Evolutionary conservation across 208 protist species (phyloP), one percentile per base, ranked within the genome.

Genomic region (Leishmania major): DNA sequence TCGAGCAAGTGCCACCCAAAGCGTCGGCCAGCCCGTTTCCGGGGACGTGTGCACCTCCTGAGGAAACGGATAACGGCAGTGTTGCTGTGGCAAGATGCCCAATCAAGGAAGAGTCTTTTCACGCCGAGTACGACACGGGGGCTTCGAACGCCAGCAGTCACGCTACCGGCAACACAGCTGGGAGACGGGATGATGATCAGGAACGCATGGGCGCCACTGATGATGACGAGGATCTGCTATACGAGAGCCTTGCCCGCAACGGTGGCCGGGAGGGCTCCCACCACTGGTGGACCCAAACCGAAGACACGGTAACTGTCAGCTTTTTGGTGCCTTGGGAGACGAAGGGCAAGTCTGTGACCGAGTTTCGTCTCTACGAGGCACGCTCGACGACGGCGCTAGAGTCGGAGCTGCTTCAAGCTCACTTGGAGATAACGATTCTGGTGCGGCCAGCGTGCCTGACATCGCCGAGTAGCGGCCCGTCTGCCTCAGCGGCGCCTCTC

Each of bases 251-350:
- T 1, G 92, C 83, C 35, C 82, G 87, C 11, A 95, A 95, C 78
- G 94, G 93, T 28, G 90, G 90, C 5, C 84, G 87, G 22, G 90
- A 97, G 43, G 87, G 88, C 2, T 40, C 85, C 0, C 88, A 89
- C 25, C 91, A 97, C 78, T 84, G 93, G 70, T 97, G 92, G 91
- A 79, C 91, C 25, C 94, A 97, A 77, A 93, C 91, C 6, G 60
- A 88, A 40, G 94, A 97, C 71, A 92, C 87, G 1, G 87, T 85
- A 15, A 89, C 86, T 0, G 88, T 97, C 7, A 90, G 84, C 64
- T 94, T 97, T 80, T 81, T 95, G 43, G 78, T 97, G 3, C 94
- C 94, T 35, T 84, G 75, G 82, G 75, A 80, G 0, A 92, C 84
- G 0, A 86, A 78, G 25, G 81, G 82, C 35, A 90, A 91, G 67